Evolutionary conservation across 1,284 basidiomycete species (phyloP), one percentile per base, ranked within the genome.

Genomic region (Ganoderma sp.): DNA sequence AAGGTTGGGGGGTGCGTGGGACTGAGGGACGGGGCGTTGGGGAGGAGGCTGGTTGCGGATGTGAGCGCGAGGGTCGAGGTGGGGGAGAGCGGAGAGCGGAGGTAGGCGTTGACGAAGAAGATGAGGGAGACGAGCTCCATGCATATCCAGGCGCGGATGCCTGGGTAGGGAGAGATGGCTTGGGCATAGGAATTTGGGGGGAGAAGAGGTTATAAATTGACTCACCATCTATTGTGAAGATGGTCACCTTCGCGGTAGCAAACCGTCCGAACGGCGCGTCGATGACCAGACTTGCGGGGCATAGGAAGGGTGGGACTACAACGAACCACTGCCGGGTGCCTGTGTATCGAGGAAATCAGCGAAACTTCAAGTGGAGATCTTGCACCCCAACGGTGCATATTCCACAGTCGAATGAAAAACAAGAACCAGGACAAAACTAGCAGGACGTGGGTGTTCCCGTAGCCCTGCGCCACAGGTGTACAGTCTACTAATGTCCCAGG

Each of bases 71-170:
- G 61, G 45, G 61, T 15, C 74, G 79, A 64, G 78, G 78, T 8
- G 72, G 45, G 17, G 62, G 83, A 77, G 70, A 86, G 76, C 14
- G 88, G 87, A 19, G 84, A 81, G 69, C 82, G 77, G 17, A 85
- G 72, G 81, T 86, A 84, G 54, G 84, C 81, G 79, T 82, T 80
- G 43, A 84, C 65, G 75, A 93, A 90, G n/a, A 78, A 74, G 71
- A 88, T 64, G 8, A 94, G 93, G 3, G 93, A 86, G n/a, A 92
- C 84, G 54, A 93, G 81, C 79, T 97, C 95, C 94, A 97, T 97
- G 61, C 87, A 52, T 34, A 95, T 91, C 94, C 95, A 97, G 41
- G 91, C 83, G 72, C 82, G 84, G 70, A 87, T 84, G 19, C 83
- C 83, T 81, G 71, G 17, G 28, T 52, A 48, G 42, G 39, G 45